Evolutionary conservation across 2,329 filamentous ascomycete species (phyloP), one percentile per base, ranked within the genome.

Genomic region (Hymenoscyphus occultus): DNA sequence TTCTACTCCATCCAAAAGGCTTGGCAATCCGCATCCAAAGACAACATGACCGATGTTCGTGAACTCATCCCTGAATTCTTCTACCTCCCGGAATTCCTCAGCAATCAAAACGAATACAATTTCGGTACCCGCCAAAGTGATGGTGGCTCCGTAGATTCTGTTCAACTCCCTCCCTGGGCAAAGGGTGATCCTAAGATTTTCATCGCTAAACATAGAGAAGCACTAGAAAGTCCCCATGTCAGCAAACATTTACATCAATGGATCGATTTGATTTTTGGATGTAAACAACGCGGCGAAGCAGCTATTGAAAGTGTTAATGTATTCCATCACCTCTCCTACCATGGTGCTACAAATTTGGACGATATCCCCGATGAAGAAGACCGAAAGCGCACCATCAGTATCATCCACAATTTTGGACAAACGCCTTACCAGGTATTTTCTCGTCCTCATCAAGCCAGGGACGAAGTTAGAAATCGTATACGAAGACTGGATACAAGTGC

Each of bases 381-480:
- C n/a, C 51, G 64, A 5, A 66, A 63, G 28, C 54, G 64, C 3
- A 94, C 93, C 0, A 97, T 97, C 62, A 92, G 92, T 40, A 96
- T 97, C 71, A 98, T 99, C 72, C 94, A 99, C 78, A 98, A 98
- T 72, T 99, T 99, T 77, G 95, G 95, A 0, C 95, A 99, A 76
- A 99, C 96, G 1, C 95, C 96, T 1, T 91, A 96, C 71, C 96
- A 99, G 76, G 90, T 98, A 16, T 99, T 98, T 76, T 85, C 87
- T 56, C 89, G 90, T 65, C 83, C 90, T 13, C 95, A 99, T 76
- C 88, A 90, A 3, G 79, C 85, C n/a, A 86, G 90, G 14, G 93
- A 96, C 69, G 84, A 90, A 64, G 78, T 84, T 4, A 81, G 85
- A 28, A 85, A 87, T 63, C 87, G 86, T 5, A 80, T 84, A 2